Conservation (phyloP, 257 asterid genomes). For the Salvia hispanica region DNA sequence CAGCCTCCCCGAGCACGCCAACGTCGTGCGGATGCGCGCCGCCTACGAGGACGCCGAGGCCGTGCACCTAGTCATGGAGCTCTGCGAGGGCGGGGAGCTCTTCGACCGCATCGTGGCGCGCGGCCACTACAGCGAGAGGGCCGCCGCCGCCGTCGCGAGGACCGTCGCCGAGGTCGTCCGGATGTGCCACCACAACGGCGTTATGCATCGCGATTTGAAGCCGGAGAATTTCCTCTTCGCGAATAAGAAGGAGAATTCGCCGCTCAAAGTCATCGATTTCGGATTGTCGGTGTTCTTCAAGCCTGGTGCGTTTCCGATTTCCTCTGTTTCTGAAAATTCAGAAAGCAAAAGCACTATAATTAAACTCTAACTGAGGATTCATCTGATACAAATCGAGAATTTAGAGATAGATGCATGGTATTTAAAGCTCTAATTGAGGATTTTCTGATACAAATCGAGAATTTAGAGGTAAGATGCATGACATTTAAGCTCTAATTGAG, state of each 20-base stretch:
- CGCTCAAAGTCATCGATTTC: slow-evolving; percentile 81
- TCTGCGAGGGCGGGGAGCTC: slow-evolving; percentile 87
- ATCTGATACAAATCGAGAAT: too few species aligned
- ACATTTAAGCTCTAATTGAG: too few species aligned
- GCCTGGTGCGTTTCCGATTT: slow-evolving; percentile 52
- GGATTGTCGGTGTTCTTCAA: slow-evolving; percentile 84
- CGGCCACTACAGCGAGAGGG: slow-evolving; percentile 88
- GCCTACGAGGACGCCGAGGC: slow-evolving; percentile 83
- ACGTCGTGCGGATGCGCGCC: slow-evolving; percentile 69
- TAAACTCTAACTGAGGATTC: too few species aligned
- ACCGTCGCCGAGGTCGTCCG: slow-evolving; percentile 78
- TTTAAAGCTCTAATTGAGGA: too few species aligned
- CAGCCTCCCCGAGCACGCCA: slow-evolving; percentile 68
- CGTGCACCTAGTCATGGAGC: slow-evolving; percentile 82
- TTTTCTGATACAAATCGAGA: too few species aligned
- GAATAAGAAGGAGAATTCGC: slow-evolving; percentile 79
- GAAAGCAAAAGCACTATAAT: too few species aligned
- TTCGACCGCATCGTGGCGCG: slow-evolving; percentile 84
- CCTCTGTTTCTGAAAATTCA: neutral
- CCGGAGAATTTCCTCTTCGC: slow-evolving; percentile 87
- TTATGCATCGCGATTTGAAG: slow-evolving; percentile 84
- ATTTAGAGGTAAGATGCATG: too few species aligned
- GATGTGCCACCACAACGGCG: slow-evolving; percentile 84
- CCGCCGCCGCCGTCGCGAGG: slow-evolving; percentile 63
- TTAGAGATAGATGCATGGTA: too few species aligned